Conservation (phyloP, 2,329 filamentous ascomycete species). For the Blastomyces emzantsi region DNA sequence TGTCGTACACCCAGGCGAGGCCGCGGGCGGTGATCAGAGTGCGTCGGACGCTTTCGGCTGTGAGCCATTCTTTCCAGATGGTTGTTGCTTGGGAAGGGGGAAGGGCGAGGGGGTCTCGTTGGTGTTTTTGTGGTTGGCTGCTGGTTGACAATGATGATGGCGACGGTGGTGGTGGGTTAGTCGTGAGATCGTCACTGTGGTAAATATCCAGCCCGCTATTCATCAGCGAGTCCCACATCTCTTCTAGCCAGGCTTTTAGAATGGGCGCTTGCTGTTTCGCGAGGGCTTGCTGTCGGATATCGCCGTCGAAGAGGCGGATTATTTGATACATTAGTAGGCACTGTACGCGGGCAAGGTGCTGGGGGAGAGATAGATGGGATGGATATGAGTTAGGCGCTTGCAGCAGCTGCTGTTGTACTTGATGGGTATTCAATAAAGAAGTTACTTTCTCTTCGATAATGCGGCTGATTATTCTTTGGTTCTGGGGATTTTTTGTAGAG, state of each 20-base stretch:
- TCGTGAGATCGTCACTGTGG: background rate
- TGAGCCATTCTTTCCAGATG: background rate
- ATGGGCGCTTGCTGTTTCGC: constrained; percentile 29
- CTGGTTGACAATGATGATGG: background rate
- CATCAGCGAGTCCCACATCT: constrained; percentile 1
- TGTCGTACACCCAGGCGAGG: background rate
- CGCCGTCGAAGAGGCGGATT: constrained; percentile 42
- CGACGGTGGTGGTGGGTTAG: background rate
- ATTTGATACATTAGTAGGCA: constrained; percentile 41
- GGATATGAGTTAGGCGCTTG: background rate
- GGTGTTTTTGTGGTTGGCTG: background rate
- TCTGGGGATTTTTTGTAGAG: background rate
- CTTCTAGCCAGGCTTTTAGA: background rate
- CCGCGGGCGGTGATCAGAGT: background rate
- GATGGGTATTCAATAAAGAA: background rate
- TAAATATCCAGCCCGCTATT: constrained; percentile 1
- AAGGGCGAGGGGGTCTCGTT: background rate
- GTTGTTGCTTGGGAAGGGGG: too few species aligned
- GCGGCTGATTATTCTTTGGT: background rate
- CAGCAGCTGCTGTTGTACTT: background rate
- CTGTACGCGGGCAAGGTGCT: constrained; percentile 36
- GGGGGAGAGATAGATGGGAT: constrained; percentile 12
- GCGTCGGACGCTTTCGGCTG: background rate
- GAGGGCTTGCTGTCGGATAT: constrained; percentile 34
- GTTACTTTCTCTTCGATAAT: constrained; percentile 1